Percentiles rank a stretch among this genome's conserved stretches.
These are phyloP conservation scores for Metschnikowia drakensbergensis DNA, from an alignment of 805 yeast genomes.

Conservation along the genomic window DNA sequence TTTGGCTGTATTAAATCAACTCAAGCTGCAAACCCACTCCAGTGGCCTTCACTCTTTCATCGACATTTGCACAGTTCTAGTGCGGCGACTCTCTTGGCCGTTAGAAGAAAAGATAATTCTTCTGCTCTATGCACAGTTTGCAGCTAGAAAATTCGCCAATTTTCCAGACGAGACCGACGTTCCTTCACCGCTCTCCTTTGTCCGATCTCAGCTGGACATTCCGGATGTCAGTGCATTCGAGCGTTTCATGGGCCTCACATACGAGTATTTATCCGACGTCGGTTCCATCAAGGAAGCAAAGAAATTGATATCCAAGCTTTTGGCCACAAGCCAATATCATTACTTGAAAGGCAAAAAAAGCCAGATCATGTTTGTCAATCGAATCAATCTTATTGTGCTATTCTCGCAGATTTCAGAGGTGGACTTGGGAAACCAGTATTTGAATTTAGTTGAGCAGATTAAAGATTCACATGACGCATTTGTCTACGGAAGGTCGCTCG, in stretches of 20 bases:
- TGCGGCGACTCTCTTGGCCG: constrained; percentile 28
- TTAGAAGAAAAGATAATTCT: constrained; percentile 33
- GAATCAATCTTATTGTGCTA: constrained; percentile 34
- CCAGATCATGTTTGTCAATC: constrained; percentile 32
- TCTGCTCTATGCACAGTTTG: constrained; percentile 27
- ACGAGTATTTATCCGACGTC: constrained; percentile 29
- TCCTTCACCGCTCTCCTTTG: constrained; percentile 22
- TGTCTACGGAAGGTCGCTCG: constrained; percentile 21
- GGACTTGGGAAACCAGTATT: constrained; percentile 29
- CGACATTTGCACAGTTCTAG: constrained; percentile 26
- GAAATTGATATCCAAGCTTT: constrained; percentile 32
- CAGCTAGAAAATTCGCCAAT: constrained; percentile 33
- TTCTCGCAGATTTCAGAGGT: constrained; percentile 33
- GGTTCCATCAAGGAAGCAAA: constrained; percentile 22
- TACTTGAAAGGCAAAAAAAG: constrained; percentile 26
- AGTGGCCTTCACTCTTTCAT: constrained; percentile 23
- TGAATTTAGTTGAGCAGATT: constrained; percentile 24
- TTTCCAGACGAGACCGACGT: constrained; percentile 31
- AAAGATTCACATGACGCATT: constrained; percentile 22
- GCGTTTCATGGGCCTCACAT: constrained; percentile 33
- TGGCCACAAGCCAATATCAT: constrained; percentile 35
- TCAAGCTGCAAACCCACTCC: constrained; percentile 16
- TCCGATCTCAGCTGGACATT: constrained; percentile 26
- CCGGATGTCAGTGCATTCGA: constrained; percentile 30
- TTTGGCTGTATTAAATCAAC: constrained; percentile 19